A percentile compares a stretch with the other conserved stretches of the same genome.
These are phyloP conservation scores for Phylloporus gajari DNA, from an alignment of 1,284 basidiomycete genomes.

Conservation along the genomic window DNA sequence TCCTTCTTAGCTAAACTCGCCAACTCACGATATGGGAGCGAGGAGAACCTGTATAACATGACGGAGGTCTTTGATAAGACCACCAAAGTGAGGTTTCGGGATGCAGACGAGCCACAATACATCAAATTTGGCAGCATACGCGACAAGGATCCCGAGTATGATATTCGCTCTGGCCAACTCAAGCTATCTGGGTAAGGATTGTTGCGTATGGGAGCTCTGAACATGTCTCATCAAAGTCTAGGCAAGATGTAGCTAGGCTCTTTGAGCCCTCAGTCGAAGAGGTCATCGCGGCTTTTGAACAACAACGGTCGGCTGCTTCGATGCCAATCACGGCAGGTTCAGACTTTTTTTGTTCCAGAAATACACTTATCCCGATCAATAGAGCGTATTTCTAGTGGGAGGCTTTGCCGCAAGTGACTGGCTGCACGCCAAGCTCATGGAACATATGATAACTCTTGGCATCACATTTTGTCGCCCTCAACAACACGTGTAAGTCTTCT, in stretches of 20 bases:
- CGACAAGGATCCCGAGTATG: constrained; percentile 54
- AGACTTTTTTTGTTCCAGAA: neutral
- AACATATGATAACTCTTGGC: constrained; percentile 37
- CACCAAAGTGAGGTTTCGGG: constrained; percentile 57
- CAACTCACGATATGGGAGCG: constrained; percentile 37
- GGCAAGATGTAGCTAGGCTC: neutral
- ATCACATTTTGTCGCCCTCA: constrained; percentile 48
- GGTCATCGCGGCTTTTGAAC: neutral
- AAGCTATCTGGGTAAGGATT: constrained; percentile 51
- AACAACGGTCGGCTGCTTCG: constrained; percentile 9
- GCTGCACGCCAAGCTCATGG: constrained; percentile 50
- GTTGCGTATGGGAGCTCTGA: neutral
- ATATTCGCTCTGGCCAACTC: constrained; percentile 57
- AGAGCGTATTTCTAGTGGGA: constrained; percentile 53
- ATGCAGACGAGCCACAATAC: constrained; percentile 51
- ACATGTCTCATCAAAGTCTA: constrained; percentile 14
- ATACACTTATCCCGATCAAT: neutral
- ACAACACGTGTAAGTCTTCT: constrained; percentile 46
- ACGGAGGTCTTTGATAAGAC: constrained; percentile 57
- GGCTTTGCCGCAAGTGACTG: constrained; percentile 62
- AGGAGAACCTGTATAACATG: constrained; percentile 52
- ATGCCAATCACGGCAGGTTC: constrained; percentile 45
- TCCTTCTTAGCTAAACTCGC: constrained; percentile 46
- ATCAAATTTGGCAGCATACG: constrained; percentile 58
- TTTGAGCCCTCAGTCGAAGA: neutral